These are phyloP conservation scores for Dothideomycetes sp. DNA, from an alignment of 2,329 filamentous ascomycete genomes.

Conservation along the genomic window DNA sequence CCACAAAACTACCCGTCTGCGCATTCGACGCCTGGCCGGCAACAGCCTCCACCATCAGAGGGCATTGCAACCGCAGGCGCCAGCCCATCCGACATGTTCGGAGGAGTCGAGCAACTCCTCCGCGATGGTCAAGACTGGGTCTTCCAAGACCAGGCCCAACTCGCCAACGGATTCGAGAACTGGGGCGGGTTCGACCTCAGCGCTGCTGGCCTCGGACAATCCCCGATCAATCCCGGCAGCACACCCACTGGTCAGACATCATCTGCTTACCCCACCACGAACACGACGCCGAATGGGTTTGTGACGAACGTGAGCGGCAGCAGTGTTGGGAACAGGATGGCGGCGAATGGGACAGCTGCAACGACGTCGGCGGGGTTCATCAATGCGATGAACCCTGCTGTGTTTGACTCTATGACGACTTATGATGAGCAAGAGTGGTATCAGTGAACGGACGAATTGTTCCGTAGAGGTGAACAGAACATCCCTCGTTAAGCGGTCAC, in stretches of 20 bases:
- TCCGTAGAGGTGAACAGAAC: too few relatives aligned
- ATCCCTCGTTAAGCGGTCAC: too few relatives aligned
- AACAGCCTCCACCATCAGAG: too few relatives aligned
- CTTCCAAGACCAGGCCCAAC: conserved; percentile 49
- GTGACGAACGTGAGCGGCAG: neutral
- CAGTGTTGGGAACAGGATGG: neutral
- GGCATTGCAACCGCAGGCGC: conserved; percentile 17
- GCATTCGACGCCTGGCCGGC: conserved; percentile 5
- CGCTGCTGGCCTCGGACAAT: conserved; percentile 1
- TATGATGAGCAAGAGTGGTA: conserved; percentile 10
- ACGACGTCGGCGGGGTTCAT: neutral
- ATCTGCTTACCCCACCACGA: neutral
- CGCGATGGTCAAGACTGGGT: conserved; percentile 49
- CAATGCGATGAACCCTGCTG: neutral
- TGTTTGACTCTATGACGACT: conserved; percentile 6
- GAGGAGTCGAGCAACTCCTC: conserved; percentile 48
- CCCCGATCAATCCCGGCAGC: neutral
- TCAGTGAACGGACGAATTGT: conserved; percentile 7
- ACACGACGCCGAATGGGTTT: neutral
- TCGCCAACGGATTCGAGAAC: conserved; percentile 52
- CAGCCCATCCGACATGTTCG: conserved; percentile 44
- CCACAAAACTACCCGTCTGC: conserved; percentile 2
- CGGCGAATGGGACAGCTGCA: neutral
- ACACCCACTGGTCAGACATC: neutral
- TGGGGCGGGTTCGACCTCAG: conserved; percentile 30